phyloP scores from a whole-genome alignment of 305 asterid species.

The Stenogyne calaminthoides region DNA sequence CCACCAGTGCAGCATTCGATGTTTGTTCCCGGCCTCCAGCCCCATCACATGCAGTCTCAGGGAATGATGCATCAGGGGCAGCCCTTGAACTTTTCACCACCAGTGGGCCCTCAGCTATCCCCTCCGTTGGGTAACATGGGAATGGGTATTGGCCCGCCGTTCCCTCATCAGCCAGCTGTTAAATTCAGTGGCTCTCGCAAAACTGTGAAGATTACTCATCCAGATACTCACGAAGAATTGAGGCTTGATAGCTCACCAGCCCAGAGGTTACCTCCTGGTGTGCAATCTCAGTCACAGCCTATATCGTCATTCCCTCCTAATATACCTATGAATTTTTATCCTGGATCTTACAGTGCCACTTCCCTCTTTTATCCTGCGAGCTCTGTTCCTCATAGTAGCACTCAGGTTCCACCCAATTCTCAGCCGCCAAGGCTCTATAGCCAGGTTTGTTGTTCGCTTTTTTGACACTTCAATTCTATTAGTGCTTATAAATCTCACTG shows the following conservation, averaged over 20 bases:
- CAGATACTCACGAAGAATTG: constrained; percentile 84
- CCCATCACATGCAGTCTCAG: constrained; percentile 75
- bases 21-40: constrained; percentile 70
- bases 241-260: constrained; percentile 68
- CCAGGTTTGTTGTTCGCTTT: constrained; percentile 52
- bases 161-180: constrained; percentile 65
- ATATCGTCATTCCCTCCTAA: constrained; percentile 59
- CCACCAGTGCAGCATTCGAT: constrained; percentile 64
- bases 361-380: constrained; percentile 43
- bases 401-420: constrained; percentile 50
- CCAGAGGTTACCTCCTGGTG: constrained; percentile 61
- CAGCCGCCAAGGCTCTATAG: constrained; percentile 60
- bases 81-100: constrained; percentile 60
- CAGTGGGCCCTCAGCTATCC: constrained; percentile 63
- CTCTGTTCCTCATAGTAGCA: constrained; percentile 51
- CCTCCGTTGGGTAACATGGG: constrained; percentile 76
- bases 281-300: constrained; percentile 65
- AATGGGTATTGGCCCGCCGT: constrained; percentile 59
- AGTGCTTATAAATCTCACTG: constrained; percentile 1
- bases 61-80: constrained; percentile 86
- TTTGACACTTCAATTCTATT: constrained; percentile 20
- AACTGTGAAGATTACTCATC: constrained; percentile 84
- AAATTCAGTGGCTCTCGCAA: constrained; percentile 54
- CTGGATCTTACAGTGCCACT: constrained; percentile 54
- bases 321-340: constrained; percentile 49